Evolutionary conservation across 2,329 filamentous ascomycete genomes (phyloP), one percentile per base, ranked within the genome.

Genomic region (Diaporthe batatas): DNA sequence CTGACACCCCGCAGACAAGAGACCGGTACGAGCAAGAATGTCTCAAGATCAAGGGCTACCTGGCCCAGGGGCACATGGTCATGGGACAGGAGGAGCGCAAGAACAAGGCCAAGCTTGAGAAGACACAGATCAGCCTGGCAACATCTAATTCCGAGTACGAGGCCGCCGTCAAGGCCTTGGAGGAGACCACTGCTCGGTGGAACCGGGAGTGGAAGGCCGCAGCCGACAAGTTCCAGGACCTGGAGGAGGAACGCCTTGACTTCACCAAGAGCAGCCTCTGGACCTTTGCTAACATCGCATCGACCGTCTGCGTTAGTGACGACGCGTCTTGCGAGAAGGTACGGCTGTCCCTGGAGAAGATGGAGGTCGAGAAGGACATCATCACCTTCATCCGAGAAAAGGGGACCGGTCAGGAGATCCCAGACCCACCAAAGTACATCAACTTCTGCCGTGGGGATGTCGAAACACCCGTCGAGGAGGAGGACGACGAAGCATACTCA

Each of bases 21-120:
- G 96, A 99, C 83, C 92, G 93, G 65, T 99, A 97, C 81, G 96
- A 99, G 83, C 96, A 99, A 82, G 97, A 99, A 78, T 98, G 96
- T 80, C 87, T 99, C 57, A 96, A 98, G 81, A 98, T 99, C 82
- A 99, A 99, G 83, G 96, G 96, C 51, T 99, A 99, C 80, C 90
- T 99, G 6, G 96, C 97, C 5, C 96, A 99, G 83, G 96, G 96
- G 12, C 97, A 99, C 81, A 99, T 99, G 96, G 96, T 99, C 72
- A 99, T 99, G 96, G 96, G 96, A 18, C 96, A 99, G 78, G 96
- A 99, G 81, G 96, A 99, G 85, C 91, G 96, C 36, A 98, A 98
- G 84, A 99, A 99, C 83, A 99, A 99, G 84, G 95, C 96, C 29
- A 98, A 98, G 83, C 89, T 99, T 55, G 96, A 99, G 83, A 99